Conservation (phyloP, 1,139 yeast species). For the Kluyveromyces sp. region DNA sequence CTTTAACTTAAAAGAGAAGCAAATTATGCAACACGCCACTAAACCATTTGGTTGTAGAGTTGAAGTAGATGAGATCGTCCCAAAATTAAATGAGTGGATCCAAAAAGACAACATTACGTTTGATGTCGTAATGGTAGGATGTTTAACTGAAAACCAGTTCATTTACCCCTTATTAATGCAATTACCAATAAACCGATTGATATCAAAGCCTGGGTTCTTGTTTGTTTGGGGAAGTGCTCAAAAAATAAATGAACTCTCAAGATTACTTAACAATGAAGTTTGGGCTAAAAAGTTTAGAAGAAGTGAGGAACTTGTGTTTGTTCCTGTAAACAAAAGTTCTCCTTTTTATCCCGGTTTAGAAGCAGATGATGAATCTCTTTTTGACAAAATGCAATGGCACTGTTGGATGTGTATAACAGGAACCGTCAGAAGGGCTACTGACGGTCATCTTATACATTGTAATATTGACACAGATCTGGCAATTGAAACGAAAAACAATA, state of each 20-base stretch:
- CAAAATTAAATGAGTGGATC: slow-evolving; percentile 56
- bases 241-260: slow-evolving; percentile 56
- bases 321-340: slow-evolving; percentile 51
- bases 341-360: slow-evolving; percentile 51
- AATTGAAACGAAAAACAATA: slow-evolving; percentile 40
- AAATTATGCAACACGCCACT: slow-evolving; percentile 43
- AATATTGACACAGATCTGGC: slow-evolving; percentile 85
- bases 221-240: slow-evolving; percentile 82
- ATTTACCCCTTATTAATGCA: slow-evolving; percentile 50
- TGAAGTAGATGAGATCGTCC: slow-evolving; percentile 44
- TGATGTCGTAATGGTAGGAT: slow-evolving; percentile 90
- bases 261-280: slow-evolving; percentile 44
- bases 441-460: slow-evolving; percentile 80
- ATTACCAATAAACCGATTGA: slow-evolving; percentile 63
- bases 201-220: slow-evolving; percentile 78
- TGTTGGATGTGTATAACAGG: slow-evolving; percentile 98
- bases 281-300: slow-evolving; percentile 78
- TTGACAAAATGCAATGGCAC: slow-evolving; percentile 71
- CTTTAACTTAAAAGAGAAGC: slow-evolving; percentile 51
- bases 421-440: slow-evolving; percentile 79
- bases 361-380: slow-evolving; percentile 36
- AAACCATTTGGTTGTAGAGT: slow-evolving; percentile 61
- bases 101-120: slow-evolving; percentile 49
- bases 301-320: slow-evolving; percentile 76
- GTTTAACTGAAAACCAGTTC: slow-evolving; percentile 65